Evolutionary conservation across 2,329 filamentous ascomycete species (phyloP), one percentile per base, ranked within the genome.

Genomic region (Fusarium nygamai): DNA sequence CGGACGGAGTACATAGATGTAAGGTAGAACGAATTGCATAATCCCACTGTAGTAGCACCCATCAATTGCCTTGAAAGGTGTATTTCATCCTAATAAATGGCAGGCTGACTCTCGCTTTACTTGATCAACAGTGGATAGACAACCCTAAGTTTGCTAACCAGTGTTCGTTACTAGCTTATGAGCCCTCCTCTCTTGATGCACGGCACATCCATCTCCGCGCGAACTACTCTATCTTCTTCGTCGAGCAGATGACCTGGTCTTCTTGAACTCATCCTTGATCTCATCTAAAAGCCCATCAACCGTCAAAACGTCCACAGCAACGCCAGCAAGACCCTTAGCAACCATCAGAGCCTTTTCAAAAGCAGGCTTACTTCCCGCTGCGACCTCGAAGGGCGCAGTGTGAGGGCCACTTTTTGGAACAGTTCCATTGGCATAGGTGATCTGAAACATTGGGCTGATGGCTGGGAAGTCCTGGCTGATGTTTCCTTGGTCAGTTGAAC

Each of bases 331-430:
- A 7, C 83, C 84, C 72, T 88, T 88, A 0, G 83, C 86, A 2
- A 85, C 86, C 58, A 84, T 81, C 31, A 88, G 73, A 1, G 86
- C 83, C 50, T 84, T 82, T 34, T 84, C 78, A 63, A 88, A 88
- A 0, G 86, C 85, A 22, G 83, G 82, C 31, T 80, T 81, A 0
- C 85, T 89, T 8, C 87, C 87, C 0, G 87, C 84, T 0, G 88
- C 86, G 7, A 81, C 79, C 14, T 87, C 86, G 72, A 89, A 91
- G 0, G 86, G 84, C 0, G 86, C 84, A 13, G 85, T 91, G 67
- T 89, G 89, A 24, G 88, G 88, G 0, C 86, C 85, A 13, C 57
- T 64, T 19, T 68, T 36, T 2, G 76, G 76, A 2, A 64, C 68
- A 19, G 34, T 76, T 3, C 78, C 78, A 31, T 80, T 76, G 22